A percentile compares a stretch with the other conserved stretches of the same genome.
phyloP scores from a whole-genome alignment of 1,284 basidiomycete genomes.

The Pisolithus thermaeus region DNA sequence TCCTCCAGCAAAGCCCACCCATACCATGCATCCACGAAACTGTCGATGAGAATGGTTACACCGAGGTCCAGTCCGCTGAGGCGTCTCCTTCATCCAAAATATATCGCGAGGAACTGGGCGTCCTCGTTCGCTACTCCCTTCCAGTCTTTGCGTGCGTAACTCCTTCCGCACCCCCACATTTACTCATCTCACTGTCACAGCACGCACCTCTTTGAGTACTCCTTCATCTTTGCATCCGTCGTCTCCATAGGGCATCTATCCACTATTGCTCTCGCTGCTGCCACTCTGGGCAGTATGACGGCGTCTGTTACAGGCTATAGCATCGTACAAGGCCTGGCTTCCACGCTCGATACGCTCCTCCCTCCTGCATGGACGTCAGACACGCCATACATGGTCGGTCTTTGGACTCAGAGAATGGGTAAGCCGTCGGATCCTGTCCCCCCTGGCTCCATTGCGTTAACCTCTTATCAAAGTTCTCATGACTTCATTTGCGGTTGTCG shows the following conservation, averaged over 20 bases:
- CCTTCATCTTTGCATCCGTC: slow-evolving; percentile 67
- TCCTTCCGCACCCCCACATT: slow-evolving; percentile 19
- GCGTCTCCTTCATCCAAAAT: slow-evolving; percentile 36
- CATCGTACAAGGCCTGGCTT: slow-evolving; percentile 78
- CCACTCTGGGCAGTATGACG: slow-evolving; percentile 83
- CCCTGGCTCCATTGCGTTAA: slow-evolving; percentile 4
- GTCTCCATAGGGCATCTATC: slow-evolving; percentile 83
- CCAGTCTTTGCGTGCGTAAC: slow-evolving; percentile 60
- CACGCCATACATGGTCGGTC: slow-evolving; percentile 79
- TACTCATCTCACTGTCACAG: slow-evolving; percentile 31
- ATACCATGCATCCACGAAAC: slow-evolving; percentile 11
- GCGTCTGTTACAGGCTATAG: slow-evolving; percentile 68
- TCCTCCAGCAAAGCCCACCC: slow-evolving; percentile 27
- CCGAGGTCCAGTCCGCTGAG: slow-evolving; percentile 27
- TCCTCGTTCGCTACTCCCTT: slow-evolving; percentile 57
- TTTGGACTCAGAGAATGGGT: slow-evolving; percentile 90
- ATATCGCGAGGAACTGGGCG: slow-evolving; percentile 54
- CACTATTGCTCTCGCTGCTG: slow-evolving; percentile 76
- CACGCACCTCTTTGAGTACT: slow-evolving; percentile 72
- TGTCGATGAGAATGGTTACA: slow-evolving; percentile 2
- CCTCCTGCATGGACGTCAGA: slow-evolving; percentile 89
- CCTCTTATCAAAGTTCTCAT: slow-evolving; percentile 49
- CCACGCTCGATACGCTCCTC: slow-evolving; percentile 85
- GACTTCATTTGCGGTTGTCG: slow-evolving; percentile 52
- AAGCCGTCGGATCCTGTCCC: slow-evolving; percentile 16